Base-by-base conservation (phyloP, 306 rosid species). In the Abrus pulchellus region DNA sequence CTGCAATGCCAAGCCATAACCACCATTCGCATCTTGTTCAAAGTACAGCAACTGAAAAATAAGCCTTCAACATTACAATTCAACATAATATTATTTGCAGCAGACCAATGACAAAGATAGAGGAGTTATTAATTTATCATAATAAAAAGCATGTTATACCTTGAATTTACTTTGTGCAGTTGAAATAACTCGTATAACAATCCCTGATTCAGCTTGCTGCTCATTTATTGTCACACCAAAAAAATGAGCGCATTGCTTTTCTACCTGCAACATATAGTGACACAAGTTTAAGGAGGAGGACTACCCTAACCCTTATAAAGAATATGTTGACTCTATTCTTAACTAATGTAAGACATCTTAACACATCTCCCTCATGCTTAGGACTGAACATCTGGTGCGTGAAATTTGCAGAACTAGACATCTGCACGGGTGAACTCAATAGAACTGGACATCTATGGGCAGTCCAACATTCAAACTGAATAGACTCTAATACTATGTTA, bases 161-260 rank as follows among this genome's bases (percentile, higher is more conserved):
- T 96, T 96, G 85, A 96, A 96, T 85, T 96, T 96, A 89, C 99
- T 96, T 83, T 91, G 99, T 54, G 99, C 86, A 43, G 86, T 80
- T 72, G 99, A 96, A 83, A 92, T 91, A 81, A 89, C 99, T 86
- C 99, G 88, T 14, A 96, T 74, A 20, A 88, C 98, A 89, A 96
- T 79, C 72, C 99, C 99, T 12, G 93, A 74, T 72, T 92, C 90
- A 9, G 97, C 97, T 87, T 96, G 99, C 77, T 93, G 91, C 76
- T 93, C 99, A 75, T 61, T 92, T 81, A 96, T 90, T 47, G 97
- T 93, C 55, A 93, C 98, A 53, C 99, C 91, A 86, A 93, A 96
- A 86, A 96, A 96, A 82, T 96, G 99, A 48, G 99, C 99, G 52
- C 86, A 88, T 86, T 96, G 99, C 82, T 93, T 96, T 60, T 96